Base-by-base conservation (phyloP, 2,329 filamentous ascomycete species). In the Chaetomiaceae sp. region DNA sequence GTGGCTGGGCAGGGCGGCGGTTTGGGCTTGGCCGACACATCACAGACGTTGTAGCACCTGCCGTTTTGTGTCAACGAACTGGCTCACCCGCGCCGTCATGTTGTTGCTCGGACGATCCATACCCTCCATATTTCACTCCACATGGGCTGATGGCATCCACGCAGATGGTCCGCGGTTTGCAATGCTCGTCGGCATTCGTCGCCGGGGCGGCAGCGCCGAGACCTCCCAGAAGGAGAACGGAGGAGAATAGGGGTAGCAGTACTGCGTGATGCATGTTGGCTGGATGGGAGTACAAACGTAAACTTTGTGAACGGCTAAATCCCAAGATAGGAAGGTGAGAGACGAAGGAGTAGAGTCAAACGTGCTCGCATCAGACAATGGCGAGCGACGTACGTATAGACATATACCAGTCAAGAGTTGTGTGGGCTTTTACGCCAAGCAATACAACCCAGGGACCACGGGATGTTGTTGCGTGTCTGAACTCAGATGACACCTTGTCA, bases 121-220 rank as follows among this genome's bases (percentile, higher is more conserved):
- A 56, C 54, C 51, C 53, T 38, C 54, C 54, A 17, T 51, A 54
- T 48, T 32, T 56, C 24, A 56, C 35, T 1, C 54, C 54, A 17
- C 54, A 56, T 1, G 43, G 8, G 48, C 39, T 56, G 38, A 56
- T n/a, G 10, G 37, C 42, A 22, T 57, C 55, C 11, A 54, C 42
- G 20, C 55, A 57, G 42, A 55, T 48, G 14, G 38, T 55, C 17
- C 20, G 48, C 5, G 49, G 32, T 3, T 47, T 15, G 33, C 50
- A 50, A n/a, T 26, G 14, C 26, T 32, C 26, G n/a, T n/a, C n/a
- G n/a, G n/a, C n/a, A n/a, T n/a, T n/a, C 4, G 22, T 41, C 20
- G 48, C 44, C 1, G 51, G 51, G 11, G 22, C 44, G 9, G 51
- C 49, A 10, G 32, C 36, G 12, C n/a, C 42, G 11, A 50, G 30